These are phyloP conservation scores for Chaetomium strumarium DNA, from an alignment of 2,329 filamentous ascomycete species.

Conservation along the genomic window DNA sequence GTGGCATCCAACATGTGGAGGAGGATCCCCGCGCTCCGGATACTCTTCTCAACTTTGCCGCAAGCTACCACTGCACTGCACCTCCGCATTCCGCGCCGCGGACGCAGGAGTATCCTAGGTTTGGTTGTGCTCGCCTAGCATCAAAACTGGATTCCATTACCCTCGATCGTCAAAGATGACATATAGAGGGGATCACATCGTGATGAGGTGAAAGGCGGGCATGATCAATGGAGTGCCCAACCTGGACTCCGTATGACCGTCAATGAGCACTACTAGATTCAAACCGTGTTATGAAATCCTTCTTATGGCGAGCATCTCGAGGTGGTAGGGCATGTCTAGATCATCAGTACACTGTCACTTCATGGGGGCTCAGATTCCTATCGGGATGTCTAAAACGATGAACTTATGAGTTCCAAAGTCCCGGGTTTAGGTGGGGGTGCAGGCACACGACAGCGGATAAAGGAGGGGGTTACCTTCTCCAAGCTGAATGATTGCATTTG, in stretches of 20 bases:
- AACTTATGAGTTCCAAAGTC: slow-evolving; percentile 2
- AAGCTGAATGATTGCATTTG: not conserved
- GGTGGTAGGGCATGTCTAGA: no score
- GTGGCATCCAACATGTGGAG: slow-evolving; percentile 13
- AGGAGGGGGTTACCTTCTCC: not conserved
- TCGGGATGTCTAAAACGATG: slow-evolving; percentile 9
- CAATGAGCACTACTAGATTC: no score
- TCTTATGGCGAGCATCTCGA: no score
- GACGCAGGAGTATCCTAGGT: not conserved
- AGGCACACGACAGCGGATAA: slow-evolving; percentile 11
- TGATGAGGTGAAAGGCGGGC: not conserved
- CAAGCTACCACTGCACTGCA: not conserved
- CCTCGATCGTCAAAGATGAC: not conserved
- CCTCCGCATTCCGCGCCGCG: slow-evolving; percentile 8
- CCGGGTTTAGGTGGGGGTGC: slow-evolving; percentile 9
- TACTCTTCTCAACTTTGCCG: no score
- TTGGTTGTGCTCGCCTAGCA: not conserved
- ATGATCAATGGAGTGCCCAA: not conserved
- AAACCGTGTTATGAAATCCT: no score
- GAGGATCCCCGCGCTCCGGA: no score
- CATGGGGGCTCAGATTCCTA: not conserved
- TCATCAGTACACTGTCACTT: not conserved
- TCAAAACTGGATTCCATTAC: not conserved
- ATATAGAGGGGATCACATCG: not conserved
- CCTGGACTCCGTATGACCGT: no score